These are phyloP conservation scores for Ciborinia camelliae DNA, from an alignment of 2,329 filamentous ascomycete genomes.

Conservation along the genomic window DNA sequence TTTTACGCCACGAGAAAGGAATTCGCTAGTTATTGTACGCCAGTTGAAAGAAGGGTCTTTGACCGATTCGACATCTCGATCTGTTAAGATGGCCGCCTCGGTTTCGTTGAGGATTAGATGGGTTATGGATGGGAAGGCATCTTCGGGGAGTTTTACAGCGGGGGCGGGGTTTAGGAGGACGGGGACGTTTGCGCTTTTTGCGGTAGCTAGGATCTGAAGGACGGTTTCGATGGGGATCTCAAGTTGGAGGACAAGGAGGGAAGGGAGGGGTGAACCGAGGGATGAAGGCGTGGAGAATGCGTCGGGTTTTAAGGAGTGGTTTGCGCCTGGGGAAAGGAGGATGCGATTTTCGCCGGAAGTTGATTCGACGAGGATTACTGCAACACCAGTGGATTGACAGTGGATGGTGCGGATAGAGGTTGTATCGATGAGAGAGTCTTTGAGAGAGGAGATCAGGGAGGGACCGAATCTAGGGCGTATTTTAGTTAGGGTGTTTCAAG, in stretches of 20 bases:
- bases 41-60: conserved; percentile 46
- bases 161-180: conserved; percentile 86
- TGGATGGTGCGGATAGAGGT: conserved; percentile 47
- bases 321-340: conserved; percentile 69
- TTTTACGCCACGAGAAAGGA: conserved; percentile 65
- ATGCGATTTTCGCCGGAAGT: conserved; percentile 74
- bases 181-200: conserved; percentile 48
- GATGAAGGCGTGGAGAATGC: conserved; percentile 40
- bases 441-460: conserved; percentile 56
- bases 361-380: conserved; percentile 73
- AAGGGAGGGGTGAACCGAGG: conserved; percentile 46
- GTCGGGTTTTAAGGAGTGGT: conserved; percentile 45
- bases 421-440: conserved; percentile 60
- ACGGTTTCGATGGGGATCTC: conserved; percentile 69
- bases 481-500: background rate
- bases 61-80: conserved; percentile 41
- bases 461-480: conserved; percentile 58
- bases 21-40: conserved; percentile 51
- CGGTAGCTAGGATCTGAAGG: conserved; percentile 55
- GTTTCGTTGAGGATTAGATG: conserved; percentile 90
- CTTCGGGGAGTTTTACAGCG: conserved; percentile 63
- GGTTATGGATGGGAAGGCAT: conserved; percentile 63
- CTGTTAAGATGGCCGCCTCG: conserved; percentile 72
- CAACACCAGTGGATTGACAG: conserved; percentile 61
- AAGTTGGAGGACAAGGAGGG: conserved; percentile 73